Evolutionary conservation across 352 stramenopile species (phyloP), one percentile per base, ranked within the genome.

Genomic region (Thraustotheca clavata): DNA sequence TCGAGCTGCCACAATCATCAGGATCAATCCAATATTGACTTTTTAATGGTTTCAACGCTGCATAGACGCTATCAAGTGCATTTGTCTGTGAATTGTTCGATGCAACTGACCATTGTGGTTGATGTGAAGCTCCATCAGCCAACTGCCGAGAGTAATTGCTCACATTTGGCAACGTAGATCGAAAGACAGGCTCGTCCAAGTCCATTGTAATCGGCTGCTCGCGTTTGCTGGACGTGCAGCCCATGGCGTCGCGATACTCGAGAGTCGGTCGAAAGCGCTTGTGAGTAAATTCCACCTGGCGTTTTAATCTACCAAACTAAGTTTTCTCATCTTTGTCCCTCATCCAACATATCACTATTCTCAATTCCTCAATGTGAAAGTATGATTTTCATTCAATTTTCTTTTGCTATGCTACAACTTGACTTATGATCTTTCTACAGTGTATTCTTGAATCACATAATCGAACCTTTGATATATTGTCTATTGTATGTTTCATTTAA

Each of bases 1-100:
- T 40, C 35, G 57, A 65, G 39, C 57, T 65, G 26, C 57, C 57
- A 35, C 57, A 65, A 33, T 65, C 57, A 22, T 65, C 57, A 2
- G 57, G 57, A 35, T 65, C 57, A 35, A 65, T 65, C 57, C 57
- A 65, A 33, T 54, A 65, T 46, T 38, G 29, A 12, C 33, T 40
- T 20, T 65, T 39, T 20, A 65, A 46, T 9, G 38, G 57, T 33
- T 32, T 14, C n/a, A 65, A 46, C 57, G 57, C 35, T 12, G 31
- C 35, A 35, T 65, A 65, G 6, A 36, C 57, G 5, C 29, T 16
- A 35, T 65, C 35, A 6, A 54, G 29, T 32, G 38, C 20, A 7
- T 40, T 54, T 0, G 36, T 47, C 41, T 24, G 26, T 1, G 33
- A 34, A 26, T 33, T 24, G 31, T 36, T 39, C 14, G 14, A 14